These are phyloP conservation scores for Pelargonium australe DNA, from an alignment of 441 rosid species.

Conservation along the genomic window DNA sequence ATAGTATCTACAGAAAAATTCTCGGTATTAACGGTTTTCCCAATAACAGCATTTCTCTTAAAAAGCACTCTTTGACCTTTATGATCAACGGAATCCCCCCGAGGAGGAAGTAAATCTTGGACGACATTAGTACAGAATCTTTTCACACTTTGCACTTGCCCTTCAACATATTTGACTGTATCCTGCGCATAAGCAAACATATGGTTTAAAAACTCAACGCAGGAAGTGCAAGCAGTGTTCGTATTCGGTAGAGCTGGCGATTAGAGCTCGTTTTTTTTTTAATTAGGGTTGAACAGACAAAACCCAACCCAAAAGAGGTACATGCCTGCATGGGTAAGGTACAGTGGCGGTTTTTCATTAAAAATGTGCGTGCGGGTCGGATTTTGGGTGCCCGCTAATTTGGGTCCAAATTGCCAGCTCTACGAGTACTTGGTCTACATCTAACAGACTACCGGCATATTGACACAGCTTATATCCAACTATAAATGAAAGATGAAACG, in stretches of 20 bases:
- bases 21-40: slow-evolving; percentile 6
- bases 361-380: too few species aligned
- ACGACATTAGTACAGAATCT: slow-evolving; percentile 37
- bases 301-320: background rate
- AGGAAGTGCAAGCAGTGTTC: background rate
- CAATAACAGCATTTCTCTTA: slow-evolving; percentile 20
- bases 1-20: slow-evolving; percentile 5
- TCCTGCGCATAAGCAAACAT: slow-evolving; percentile 25
- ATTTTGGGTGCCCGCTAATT: too few species aligned
- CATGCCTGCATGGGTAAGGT: background rate
- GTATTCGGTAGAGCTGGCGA: too few species aligned
- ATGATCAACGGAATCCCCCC: slow-evolving; percentile 25
- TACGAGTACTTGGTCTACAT: background rate
- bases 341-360: background rate
- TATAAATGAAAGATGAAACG: too few species aligned
- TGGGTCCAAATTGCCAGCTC: too few species aligned
- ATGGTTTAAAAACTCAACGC: background rate
- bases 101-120: slow-evolving; percentile 30
- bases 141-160: slow-evolving; percentile 41
- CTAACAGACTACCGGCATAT: background rate
- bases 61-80: slow-evolving; percentile 26
- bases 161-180: slow-evolving; percentile 48
- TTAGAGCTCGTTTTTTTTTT: too few species aligned
- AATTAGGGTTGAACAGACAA: too few species aligned
- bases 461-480: too few species aligned